A percentile compares a stretch with the other conserved stretches of the same genome.
These are phyloP conservation scores for Jamesozyma rosinii DNA, from an alignment of 805 yeast species.

Conservation along the genomic window DNA sequence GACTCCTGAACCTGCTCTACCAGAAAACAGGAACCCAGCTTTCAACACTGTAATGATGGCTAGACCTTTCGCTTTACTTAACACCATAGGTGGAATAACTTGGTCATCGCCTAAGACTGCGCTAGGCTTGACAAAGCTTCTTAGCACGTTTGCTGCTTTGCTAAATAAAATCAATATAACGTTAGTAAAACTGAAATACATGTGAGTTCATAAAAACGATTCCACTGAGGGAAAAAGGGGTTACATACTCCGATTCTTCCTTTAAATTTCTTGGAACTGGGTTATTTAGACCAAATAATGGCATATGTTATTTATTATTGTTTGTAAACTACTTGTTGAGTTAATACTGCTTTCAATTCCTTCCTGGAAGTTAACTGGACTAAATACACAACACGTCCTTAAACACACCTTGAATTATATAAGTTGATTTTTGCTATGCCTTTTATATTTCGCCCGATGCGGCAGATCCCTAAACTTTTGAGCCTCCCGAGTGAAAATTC, in stretches of 20 bases:
- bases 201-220: not conserved
- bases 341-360: no score
- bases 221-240: not conserved
- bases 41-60: conserved; percentile 90
- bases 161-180: not conserved
- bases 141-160: conserved; percentile 85
- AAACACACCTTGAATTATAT: no score
- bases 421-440: no score
- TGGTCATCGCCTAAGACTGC: conserved; percentile 82
- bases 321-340: no score
- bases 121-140: conserved; percentile 89
- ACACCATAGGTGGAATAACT: conserved; percentile 80
- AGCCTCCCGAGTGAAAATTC: no score
- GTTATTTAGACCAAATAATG: conserved; percentile 69
- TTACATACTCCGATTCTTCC: conserved; percentile 71
- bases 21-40: conserved; percentile 93
- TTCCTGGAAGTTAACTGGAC: no score
- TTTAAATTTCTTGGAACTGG: conserved; percentile 85
- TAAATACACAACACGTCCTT: no score
- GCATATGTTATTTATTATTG: not conserved
- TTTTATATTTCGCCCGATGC: no score
- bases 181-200: conserved; percentile 1
- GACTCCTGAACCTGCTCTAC: conserved; percentile 95
- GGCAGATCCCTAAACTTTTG: no score
- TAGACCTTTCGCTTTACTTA: conserved; percentile 84